Evolutionary conservation across 352 stramenopile species (phyloP).

Genomic region (Phytophthora sp.): DNA sequence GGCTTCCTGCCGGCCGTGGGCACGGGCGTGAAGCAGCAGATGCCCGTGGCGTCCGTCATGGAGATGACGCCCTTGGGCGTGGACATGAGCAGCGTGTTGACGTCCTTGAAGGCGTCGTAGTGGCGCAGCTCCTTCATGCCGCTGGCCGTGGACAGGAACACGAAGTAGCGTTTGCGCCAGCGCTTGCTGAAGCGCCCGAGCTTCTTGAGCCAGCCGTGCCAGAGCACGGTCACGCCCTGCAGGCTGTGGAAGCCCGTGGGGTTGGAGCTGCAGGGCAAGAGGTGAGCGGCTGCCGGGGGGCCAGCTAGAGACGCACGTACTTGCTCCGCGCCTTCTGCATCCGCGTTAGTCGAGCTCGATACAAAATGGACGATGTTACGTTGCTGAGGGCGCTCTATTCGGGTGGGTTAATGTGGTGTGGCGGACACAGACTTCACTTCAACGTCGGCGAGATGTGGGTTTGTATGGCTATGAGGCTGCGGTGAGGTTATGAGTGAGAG

Average conservation of each 20-base stretch:
- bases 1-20: conserved; percentile 47
- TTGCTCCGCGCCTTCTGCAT: conserved; percentile 65
- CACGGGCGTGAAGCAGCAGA: conserved; percentile 75
- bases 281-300: background rate
- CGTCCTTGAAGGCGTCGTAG: conserved; percentile 74
- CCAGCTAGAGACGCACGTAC: conserved; percentile 25
- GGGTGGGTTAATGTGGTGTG: conserved; percentile 16
- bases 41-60: conserved; percentile 71
- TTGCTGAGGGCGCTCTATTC: conserved; percentile 17
- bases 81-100: conserved; percentile 59
- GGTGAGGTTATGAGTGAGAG: background rate
- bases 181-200: conserved; percentile 84
- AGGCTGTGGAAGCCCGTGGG: conserved; percentile 54
- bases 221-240: conserved; percentile 72
- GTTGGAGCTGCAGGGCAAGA: conserved; percentile 43
- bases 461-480: background rate
- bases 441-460: conserved; percentile 9
- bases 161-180: conserved; percentile 80
- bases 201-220: conserved; percentile 87
- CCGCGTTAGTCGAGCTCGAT: conserved; percentile 5
- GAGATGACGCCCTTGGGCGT: conserved; percentile 79
- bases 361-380: background rate
- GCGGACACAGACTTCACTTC: conserved; percentile 13
- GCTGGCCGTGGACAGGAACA: conserved; percentile 71
- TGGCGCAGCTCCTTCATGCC: conserved; percentile 80